These are phyloP conservation scores for Ormosia emarginata DNA, from an alignment of 306 rosid genomes.

Conservation along the genomic window DNA sequence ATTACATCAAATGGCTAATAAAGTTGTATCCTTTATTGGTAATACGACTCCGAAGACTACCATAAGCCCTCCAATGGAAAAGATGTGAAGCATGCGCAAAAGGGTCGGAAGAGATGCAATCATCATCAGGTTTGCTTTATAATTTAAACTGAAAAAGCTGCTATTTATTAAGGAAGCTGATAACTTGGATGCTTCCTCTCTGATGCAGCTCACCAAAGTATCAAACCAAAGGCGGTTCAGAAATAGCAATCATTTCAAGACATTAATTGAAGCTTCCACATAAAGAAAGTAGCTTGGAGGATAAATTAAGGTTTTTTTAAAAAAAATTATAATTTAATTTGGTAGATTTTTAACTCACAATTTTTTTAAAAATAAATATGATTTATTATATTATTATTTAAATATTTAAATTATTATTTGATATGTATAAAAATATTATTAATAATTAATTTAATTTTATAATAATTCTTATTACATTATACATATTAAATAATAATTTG, in stretches of 20 bases:
- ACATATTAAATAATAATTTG: too few relatives aligned
- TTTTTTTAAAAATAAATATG: too few relatives aligned
- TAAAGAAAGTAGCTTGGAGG: not conserved
- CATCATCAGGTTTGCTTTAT: conserved; percentile 38
- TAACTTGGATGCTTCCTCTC: conserved; percentile 31
- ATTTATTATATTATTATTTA: too few relatives aligned
- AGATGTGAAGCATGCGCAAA: conserved; percentile 53
- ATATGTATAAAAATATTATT: too few relatives aligned
- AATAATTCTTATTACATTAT: too few relatives aligned
- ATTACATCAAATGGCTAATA: not conserved
- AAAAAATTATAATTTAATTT: too few relatives aligned
- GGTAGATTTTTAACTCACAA: too few relatives aligned
- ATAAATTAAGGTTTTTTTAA: not conserved
- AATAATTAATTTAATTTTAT: too few relatives aligned
- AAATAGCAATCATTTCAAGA: conserved; percentile 30
- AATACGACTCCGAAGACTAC: not conserved
- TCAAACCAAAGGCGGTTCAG: conserved; percentile 24
- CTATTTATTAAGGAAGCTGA: conserved; percentile 22
- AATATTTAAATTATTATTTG: too few relatives aligned
- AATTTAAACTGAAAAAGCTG: conserved; percentile 32
- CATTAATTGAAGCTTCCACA: conserved; percentile 12
- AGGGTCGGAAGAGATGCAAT: conserved; percentile 29
- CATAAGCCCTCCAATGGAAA: not conserved
- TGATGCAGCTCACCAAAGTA: conserved; percentile 29
- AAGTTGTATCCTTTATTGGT: conserved; percentile 12